Conservation (phyloP, 139 green algal species). For the Picochlorum sp. region DNA sequence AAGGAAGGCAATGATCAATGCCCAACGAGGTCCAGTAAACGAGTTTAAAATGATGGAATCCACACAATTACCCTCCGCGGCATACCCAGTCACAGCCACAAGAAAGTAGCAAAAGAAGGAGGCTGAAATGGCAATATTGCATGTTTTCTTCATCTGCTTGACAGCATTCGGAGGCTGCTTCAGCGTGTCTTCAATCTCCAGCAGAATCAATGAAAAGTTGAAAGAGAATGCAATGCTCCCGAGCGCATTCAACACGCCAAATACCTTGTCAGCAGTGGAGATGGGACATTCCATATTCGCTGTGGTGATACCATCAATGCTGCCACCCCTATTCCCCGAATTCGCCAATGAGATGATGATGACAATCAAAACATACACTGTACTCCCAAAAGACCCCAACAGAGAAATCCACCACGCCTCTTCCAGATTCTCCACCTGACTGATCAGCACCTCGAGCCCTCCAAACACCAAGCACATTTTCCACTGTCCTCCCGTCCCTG, state of each 20-base stretch:
- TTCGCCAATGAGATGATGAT: slow-evolving; percentile 12
- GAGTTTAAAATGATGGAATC: slow-evolving; percentile 27
- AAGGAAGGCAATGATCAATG: slow-evolving; percentile 24
- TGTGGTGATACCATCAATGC: neutral
- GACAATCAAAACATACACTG: slow-evolving; percentile 25
- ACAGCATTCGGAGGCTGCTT: slow-evolving; percentile 24
- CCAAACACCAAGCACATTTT: slow-evolving; percentile 20
- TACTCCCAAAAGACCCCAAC: slow-evolving; percentile 17
- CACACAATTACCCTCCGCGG: slow-evolving; percentile 23
- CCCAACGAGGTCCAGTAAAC: slow-evolving; percentile 10
- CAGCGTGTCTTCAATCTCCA: slow-evolving; percentile 26
- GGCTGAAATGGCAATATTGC: slow-evolving; percentile 12
- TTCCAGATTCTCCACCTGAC: slow-evolving; percentile 29
- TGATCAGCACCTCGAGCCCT: slow-evolving; percentile 17
- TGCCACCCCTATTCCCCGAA: slow-evolving; percentile 12
- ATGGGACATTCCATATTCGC: neutral
- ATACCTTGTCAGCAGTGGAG: slow-evolving; percentile 10
- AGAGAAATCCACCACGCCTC: slow-evolving; percentile 20
- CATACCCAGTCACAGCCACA: slow-evolving; percentile 29
- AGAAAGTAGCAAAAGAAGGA: slow-evolving; percentile 30
- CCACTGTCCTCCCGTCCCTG: neutral
- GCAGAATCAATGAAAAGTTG: slow-evolving; percentile 13
- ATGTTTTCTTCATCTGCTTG: slow-evolving; percentile 23
- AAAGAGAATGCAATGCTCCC: slow-evolving; percentile 25
- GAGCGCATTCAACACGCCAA: slow-evolving; percentile 28